Evolutionary conservation across 768 basidiomycete species (phyloP), one percentile per base, ranked within the genome.

Genomic region (Termitomyces sp.): DNA sequence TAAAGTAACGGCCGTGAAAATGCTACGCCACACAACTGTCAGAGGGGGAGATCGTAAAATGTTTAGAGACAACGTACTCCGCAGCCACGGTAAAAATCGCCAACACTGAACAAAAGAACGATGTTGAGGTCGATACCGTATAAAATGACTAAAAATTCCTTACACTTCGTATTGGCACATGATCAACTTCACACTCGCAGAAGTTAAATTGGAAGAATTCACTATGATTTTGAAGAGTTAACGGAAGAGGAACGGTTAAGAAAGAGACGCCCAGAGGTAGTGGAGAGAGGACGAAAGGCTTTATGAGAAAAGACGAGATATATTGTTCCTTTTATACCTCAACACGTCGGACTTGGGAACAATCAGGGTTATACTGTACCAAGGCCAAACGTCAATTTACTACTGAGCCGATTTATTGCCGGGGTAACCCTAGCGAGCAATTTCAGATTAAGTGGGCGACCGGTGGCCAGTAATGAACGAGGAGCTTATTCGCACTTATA

Each of bases 81-180:
- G 56, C 79, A 80, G 34, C 79, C 79, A 67, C 79, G 75, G 64
- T 78, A 79, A 58, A 71, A 79, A 60, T 80, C 79, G 38, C 79
- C 79, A 53, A 80, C 67, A 53, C 79, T 80, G 29, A 7, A 48
- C 27, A 57, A 47, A 59, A 52, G 51, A 41, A 51, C 42, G n/a
- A 21, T 25, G 29, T 25, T 48, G 59, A 41, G 54, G 43, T 21
- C 19, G 11, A 61, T 8, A 32, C 29, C 27, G 47, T 23, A 34
- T n/a, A n/a, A 47, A 38, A 40, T 27, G 44, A 27, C 29, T 38
- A 32, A 29, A 23, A 48, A 31, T 21, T 23, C 49, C 72, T 61
- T 56, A 75, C 74, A 75, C 69, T 68, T 73, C 70, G 64, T 75
- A 72, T 53, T 69, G 68, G 66, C 74, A 75, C 74, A 75, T 75